phyloP scores from a whole-genome alignment of 305 asterid genomes.

The Solanum hybrid region DNA sequence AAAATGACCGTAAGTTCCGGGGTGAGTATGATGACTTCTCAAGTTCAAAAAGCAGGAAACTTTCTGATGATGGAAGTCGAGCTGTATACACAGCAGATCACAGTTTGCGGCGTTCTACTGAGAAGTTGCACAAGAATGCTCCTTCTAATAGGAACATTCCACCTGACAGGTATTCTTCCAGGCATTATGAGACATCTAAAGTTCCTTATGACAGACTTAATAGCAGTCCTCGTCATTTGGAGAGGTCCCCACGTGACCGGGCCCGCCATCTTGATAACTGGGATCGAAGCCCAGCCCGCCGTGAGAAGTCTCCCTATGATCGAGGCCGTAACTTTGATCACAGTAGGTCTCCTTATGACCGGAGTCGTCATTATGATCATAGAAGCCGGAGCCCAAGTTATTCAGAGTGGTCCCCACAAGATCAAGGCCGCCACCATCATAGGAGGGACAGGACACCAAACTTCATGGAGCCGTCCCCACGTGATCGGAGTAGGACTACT shows the following conservation, averaged over 20 bases:
- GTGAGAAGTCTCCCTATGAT: constrained; percentile 43
- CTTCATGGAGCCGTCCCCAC: constrained; percentile 50
- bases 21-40: constrained; percentile 57
- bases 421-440: constrained; percentile 39
- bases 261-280: constrained; percentile 53
- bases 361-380: constrained; percentile 24
- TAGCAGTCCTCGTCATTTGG: constrained; percentile 69
- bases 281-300: constrained; percentile 62
- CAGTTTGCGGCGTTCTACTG: constrained; percentile 43
- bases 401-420: constrained; percentile 34
- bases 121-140: constrained; percentile 42
- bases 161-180: constrained; percentile 71
- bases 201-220: constrained; percentile 48
- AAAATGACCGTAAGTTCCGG: constrained; percentile 50
- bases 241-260: constrained; percentile 82
- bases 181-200: constrained; percentile 62
- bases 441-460: constrained; percentile 57
- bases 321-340: constrained; percentile 45
- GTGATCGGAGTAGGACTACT: constrained; percentile 43
- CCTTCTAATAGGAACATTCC: constrained; percentile 41
- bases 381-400: constrained; percentile 32
- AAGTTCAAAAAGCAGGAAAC: constrained; percentile 65
- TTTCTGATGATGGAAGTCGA: constrained; percentile 59
- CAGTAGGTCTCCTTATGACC: constrained; percentile 34
- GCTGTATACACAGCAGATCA: constrained; percentile 48